Base-by-base conservation (phyloP, 78 protist genomes). In the Andalucia godoyi region DNA sequence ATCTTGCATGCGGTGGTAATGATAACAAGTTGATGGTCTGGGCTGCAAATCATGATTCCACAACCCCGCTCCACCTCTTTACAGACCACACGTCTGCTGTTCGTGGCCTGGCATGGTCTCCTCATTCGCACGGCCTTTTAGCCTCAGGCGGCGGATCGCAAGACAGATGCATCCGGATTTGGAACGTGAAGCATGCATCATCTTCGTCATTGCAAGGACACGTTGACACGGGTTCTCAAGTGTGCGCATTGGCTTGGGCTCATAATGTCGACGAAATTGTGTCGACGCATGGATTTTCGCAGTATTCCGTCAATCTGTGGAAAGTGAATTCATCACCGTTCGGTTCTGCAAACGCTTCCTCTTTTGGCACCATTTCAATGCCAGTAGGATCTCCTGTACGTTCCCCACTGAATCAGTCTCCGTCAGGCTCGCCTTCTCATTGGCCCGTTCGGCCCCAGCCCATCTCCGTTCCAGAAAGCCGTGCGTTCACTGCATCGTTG, bases 91-190 rank as follows among this genome's bases (percentile, higher is more conserved):
- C 43, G 34, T 93, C 97, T 0, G 97, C 97, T 6, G 98, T 97
- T 33, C 89, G 91, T 82, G 99, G 99, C 0, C 70, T 98, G 23
- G 97, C 98, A 7, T 98, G 99, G 99, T 85, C 86, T 69, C 99
- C 99, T 32, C 79, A 69, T 76, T 63, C 67, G 59, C 15, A 21
- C 3, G 87, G 78, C 71, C 83, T 95, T 13, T 85, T 98, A 4
- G 99, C 98, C 21, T 62, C 97, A 15, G 99, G 99, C 33, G 99
- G 98, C 25, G 99, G 99, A 32, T 89, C 97, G 0, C 98, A 97
- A 6, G 99, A 97, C 52, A 80, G 93, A 29, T 61, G 61, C 78
- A 92, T 97, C 63, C 77, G 92, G 29, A 88, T 97, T 86, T 95
- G 97, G 97, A 91, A 97, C 88, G 80, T 95, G 32, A 1, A 55